Evolutionary conservation across 2,329 filamentous ascomycete genomes (phyloP).

Genomic region (Nemania sp.): DNA sequence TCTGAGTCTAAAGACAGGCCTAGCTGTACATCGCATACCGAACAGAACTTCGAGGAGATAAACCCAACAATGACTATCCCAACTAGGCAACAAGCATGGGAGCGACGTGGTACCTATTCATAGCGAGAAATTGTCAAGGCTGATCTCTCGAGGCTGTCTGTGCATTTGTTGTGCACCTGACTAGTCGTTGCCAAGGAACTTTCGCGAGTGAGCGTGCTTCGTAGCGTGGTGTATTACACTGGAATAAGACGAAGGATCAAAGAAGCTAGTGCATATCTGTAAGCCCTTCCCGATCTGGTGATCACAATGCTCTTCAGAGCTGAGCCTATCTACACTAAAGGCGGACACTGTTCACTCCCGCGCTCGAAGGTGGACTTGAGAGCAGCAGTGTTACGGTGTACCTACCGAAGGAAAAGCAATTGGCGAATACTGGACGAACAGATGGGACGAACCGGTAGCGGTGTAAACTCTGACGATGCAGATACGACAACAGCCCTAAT

Average conservation of each 20-base stretch:
- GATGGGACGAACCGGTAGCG: slow-evolving; percentile 19
- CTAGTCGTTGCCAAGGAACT: slow-evolving; percentile 18
- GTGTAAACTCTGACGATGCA: slow-evolving; percentile 21
- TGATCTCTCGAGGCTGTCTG: slow-evolving; percentile 25
- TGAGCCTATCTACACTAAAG: slow-evolving; percentile 24
- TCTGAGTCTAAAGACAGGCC: no score
- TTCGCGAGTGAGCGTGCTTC: slow-evolving; percentile 14
- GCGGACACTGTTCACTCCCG: slow-evolving; percentile 17
- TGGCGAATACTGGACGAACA: slow-evolving; percentile 24
- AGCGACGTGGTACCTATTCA: slow-evolving; percentile 25
- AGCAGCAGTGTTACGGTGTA: slow-evolving; percentile 10
- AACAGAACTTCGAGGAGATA: slow-evolving; percentile 2
- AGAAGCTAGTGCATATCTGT: slow-evolving; percentile 16
- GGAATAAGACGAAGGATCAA: slow-evolving; percentile 16
- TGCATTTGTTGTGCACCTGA: slow-evolving; percentile 10
- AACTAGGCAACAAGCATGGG: slow-evolving; percentile 17
- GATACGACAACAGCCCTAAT: slow-evolving; percentile 31
- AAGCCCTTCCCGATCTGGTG: slow-evolving; percentile 18
- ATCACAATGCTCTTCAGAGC: slow-evolving; percentile 19
- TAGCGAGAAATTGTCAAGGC: slow-evolving; percentile 26
- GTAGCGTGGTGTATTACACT: background rate
- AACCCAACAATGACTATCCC: slow-evolving; percentile 16
- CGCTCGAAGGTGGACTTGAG: slow-evolving; percentile 22
- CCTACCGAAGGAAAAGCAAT: slow-evolving; percentile 31
- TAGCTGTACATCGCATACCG: background rate